A percentile compares a stretch with the other conserved stretches of the same genome.
These are phyloP conservation scores for Ciborinia camelliae DNA, from an alignment of 2,329 filamentous ascomycete species.

Conservation along the genomic window DNA sequence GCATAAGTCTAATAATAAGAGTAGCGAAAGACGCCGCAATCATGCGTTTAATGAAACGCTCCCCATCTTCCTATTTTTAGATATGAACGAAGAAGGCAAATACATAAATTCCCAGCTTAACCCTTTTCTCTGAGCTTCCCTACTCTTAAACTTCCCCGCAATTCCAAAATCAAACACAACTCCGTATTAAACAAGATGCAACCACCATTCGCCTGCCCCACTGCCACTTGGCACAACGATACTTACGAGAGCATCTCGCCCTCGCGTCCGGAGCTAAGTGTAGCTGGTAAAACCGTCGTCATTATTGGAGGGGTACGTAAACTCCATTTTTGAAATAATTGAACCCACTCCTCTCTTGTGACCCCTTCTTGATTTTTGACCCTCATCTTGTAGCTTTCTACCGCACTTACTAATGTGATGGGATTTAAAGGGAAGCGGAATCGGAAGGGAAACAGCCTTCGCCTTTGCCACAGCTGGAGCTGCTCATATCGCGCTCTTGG, in stretches of 20 bases:
- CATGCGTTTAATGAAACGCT: too few species aligned
- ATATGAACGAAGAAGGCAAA: too few species aligned
- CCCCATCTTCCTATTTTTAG: too few species aligned
- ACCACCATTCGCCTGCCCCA: slow-evolving; percentile 20
- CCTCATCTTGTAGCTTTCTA: background rate
- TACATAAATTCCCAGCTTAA: background rate
- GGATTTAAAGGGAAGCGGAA: slow-evolving; percentile 20
- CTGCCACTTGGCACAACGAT: slow-evolving; percentile 32
- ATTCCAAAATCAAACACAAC: slow-evolving; percentile 2
- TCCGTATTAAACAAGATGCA: slow-evolving; percentile 14
- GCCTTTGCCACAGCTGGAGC: slow-evolving; percentile 29
- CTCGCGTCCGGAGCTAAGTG: slow-evolving; percentile 17
- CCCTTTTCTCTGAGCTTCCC: background rate
- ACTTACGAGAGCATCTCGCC: slow-evolving; percentile 36
- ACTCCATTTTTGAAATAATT: background rate
- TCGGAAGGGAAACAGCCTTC: slow-evolving; percentile 25
- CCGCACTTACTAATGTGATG: background rate
- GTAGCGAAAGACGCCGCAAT: too few species aligned
- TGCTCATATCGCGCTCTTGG: slow-evolving; percentile 33
- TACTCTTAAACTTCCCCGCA: background rate
- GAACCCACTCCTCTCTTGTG: background rate
- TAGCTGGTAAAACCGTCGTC: slow-evolving; percentile 19
- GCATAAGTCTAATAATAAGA: too few species aligned
- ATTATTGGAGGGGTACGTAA: slow-evolving; percentile 19
- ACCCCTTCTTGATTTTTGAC: background rate